Percentiles rank a stretch among this genome's conserved stretches.
phyloP scores from a whole-genome alignment of 2,329 filamentous ascomycete species.

The Colletotrichum melonis region DNA sequence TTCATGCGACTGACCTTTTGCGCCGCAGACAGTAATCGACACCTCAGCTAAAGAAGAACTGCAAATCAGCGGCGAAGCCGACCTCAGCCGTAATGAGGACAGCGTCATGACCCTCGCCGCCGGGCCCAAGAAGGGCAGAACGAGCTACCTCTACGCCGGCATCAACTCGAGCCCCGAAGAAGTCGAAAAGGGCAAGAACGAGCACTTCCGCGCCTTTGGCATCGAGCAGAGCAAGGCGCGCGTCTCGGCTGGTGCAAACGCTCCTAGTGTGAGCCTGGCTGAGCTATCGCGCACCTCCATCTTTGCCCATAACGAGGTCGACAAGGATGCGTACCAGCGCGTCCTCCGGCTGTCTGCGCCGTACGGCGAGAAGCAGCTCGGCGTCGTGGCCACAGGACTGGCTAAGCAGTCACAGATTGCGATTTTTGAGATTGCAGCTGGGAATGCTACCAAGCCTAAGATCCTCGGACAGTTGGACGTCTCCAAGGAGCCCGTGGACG shows the following conservation, averaged over 20 bases:
- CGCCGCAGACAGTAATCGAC: conserved; percentile 74
- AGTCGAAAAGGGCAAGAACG: conserved; percentile 80
- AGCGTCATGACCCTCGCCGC: conserved; percentile 86
- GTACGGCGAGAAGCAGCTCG: conserved; percentile 65
- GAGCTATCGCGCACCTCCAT: conserved; percentile 65
- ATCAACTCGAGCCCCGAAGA: conserved; percentile 84
- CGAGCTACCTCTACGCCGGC: conserved; percentile 75
- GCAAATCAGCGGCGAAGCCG: conserved; percentile 75
- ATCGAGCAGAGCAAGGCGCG: conserved; percentile 58
- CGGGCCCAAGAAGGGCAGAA: conserved; percentile 59
- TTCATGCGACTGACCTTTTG: conserved; percentile 25
- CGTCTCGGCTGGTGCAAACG: conserved; percentile 43
- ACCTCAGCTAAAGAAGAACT: conserved; percentile 73
- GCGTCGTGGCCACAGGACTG: conserved; percentile 82
- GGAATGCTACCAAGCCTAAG: conserved; percentile 59
- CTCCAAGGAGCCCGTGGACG: conserved; percentile 71
- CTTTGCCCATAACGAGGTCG: conserved; percentile 61
- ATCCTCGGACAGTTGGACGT: conserved; percentile 62
- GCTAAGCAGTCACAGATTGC: conserved; percentile 82
- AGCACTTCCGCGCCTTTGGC: conserved; percentile 83
- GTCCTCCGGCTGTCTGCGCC: conserved; percentile 66
- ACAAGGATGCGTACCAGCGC: conserved; percentile 69
- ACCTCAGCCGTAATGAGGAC: conserved; percentile 87
- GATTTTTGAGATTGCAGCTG: conserved; percentile 76
- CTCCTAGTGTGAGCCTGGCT: conserved; percentile 52